Evolutionary conservation across 805 yeast genomes (phyloP), one percentile per base, ranked within the genome.

Genomic region (Candida arabinofermentans): DNA sequence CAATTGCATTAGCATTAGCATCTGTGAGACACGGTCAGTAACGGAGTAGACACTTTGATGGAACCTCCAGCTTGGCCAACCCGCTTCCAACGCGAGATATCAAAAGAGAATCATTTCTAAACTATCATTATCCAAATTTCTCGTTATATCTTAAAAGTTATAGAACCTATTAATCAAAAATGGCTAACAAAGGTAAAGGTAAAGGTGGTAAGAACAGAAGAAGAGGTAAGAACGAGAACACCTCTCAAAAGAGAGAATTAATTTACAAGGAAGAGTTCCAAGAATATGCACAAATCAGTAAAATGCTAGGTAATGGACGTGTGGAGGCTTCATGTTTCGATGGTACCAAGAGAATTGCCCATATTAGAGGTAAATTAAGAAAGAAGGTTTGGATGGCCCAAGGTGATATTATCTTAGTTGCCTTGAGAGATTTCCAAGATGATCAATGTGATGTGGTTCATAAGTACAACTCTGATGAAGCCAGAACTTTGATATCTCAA

Each of bases 371-470:
- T 59, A 93, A 93, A 66, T 79, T 93, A 71, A 86, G 99, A 79
- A 93, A 93, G 83, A 93, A 91, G 79, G 99, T 93, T 47, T 93
- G 99, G 99, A 90, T 93, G 88, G 86, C 86, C 36, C 98, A 89
- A 67, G 99, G 99, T 72, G 99, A 93, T 65, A 93, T 93, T 57
- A 88, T 93, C 55, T 74, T 93, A 62, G 93, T 91, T 36, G 90
- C 96, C 7, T 79, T 93, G 58, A 89, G 99, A 77, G 99, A 93
- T 61, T 93, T 93, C 81, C 97, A 93, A 71, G 97, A 91, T 61
- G 96, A 87, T 49, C 95, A 86, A 67, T 93, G 97, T 74, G 99
- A 93, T 66, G 97, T 93, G 54, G 91, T 93, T 44, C 95, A 91
- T 68, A 93, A 93, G 70, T 93, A 84, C 70, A 88, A 86, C 67